Percentiles rank a stretch among this genome's conserved stretches.
phyloP scores from a whole-genome alignment of 495 filamentous ascomycete genomes.

The Pseudevernia furfuracea region DNA sequence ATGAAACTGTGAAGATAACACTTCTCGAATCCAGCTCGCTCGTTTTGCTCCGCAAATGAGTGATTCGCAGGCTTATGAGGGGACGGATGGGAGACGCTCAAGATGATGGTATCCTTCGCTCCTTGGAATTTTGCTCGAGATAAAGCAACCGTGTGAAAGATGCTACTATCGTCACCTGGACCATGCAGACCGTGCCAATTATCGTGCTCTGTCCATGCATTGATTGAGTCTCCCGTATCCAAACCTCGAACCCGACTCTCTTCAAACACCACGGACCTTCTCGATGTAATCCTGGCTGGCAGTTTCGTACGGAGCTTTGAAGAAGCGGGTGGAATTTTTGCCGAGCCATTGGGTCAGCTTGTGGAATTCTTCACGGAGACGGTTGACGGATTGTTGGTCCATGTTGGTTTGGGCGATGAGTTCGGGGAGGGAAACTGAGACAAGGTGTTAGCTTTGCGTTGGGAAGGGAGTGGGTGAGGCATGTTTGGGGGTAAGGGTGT shows the following conservation, averaged over 20 bases:
- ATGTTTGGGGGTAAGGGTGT: neutral
- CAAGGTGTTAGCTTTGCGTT: neutral
- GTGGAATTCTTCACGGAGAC: slow-evolving; percentile 76
- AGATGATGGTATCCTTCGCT: neutral
- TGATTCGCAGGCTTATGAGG: neutral
- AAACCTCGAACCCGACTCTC: neutral
- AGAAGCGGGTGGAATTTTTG: slow-evolving; percentile 64
- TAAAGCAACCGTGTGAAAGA: neutral
- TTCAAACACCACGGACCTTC: slow-evolving; percentile 38
- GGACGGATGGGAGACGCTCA: neutral
- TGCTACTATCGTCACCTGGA: neutral
- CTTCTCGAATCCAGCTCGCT: neutral
- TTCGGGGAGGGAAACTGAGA: slow-evolving; percentile 77
- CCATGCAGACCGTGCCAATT: no score
- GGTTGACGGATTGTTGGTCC: slow-evolving; percentile 80
- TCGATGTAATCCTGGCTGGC: slow-evolving; percentile 54
- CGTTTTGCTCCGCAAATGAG: neutral
- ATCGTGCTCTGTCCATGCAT: no score
- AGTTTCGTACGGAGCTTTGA: slow-evolving; percentile 68
- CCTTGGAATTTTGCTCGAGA: neutral
- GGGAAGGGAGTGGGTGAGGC: neutral
- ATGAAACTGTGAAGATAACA: no score
- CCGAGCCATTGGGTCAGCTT: slow-evolving; percentile 76
- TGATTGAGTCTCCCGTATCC: neutral
- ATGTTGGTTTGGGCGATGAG: slow-evolving; percentile 95